Evolutionary conservation across 352 stramenopile species (phyloP).

Genomic region (Phytophthora pistaciae): DNA sequence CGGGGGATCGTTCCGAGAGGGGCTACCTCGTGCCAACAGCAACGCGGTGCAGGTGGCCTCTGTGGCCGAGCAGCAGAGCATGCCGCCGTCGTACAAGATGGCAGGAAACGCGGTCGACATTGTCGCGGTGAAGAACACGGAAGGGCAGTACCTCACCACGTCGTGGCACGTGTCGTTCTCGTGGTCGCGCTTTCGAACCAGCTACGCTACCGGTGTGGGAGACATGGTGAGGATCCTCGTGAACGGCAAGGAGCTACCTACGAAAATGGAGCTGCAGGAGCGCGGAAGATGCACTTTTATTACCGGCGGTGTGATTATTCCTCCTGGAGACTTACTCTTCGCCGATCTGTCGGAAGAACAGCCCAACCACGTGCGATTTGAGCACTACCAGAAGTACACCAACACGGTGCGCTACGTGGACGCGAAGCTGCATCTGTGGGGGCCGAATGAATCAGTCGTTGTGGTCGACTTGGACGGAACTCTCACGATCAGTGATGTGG

Average conservation of each 20-base stretch:
- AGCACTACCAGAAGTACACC: slow-evolving; percentile 76
- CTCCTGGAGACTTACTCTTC: slow-evolving; percentile 59
- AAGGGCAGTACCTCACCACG: slow-evolving; percentile 69
- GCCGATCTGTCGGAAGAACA: slow-evolving; percentile 69
- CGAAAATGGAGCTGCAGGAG: slow-evolving; percentile 80
- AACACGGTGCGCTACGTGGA: slow-evolving; percentile 83
- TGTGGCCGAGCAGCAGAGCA: slow-evolving; percentile 17
- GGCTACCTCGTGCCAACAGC: slow-evolving; percentile 23
- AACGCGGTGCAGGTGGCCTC: slow-evolving; percentile 16
- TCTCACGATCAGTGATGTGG: slow-evolving; percentile 86
- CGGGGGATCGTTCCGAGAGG: slow-evolving; percentile 16
- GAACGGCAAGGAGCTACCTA: slow-evolving; percentile 80
- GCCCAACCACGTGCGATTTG: slow-evolving; percentile 78
- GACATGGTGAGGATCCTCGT: slow-evolving; percentile 80
- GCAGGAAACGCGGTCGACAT: slow-evolving; percentile 84
- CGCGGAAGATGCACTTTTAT: slow-evolving; percentile 73
- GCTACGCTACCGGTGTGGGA: slow-evolving; percentile 63
- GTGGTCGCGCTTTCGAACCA: slow-evolving; percentile 77
- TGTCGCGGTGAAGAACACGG: slow-evolving; percentile 72
- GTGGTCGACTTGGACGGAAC: slow-evolving; percentile 87
- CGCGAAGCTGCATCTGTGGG: slow-evolving; percentile 78
- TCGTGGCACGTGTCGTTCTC: slow-evolving; percentile 82
- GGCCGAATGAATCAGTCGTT: slow-evolving; percentile 81
- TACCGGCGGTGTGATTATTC: slow-evolving; percentile 68
- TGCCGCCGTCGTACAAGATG: slow-evolving; percentile 67